Percentiles rank a stretch among this genome's conserved stretches.
These are phyloP conservation scores for Pseudocercospora crystallina DNA, from an alignment of 2,329 filamentous ascomycete genomes.

Conservation along the genomic window DNA sequence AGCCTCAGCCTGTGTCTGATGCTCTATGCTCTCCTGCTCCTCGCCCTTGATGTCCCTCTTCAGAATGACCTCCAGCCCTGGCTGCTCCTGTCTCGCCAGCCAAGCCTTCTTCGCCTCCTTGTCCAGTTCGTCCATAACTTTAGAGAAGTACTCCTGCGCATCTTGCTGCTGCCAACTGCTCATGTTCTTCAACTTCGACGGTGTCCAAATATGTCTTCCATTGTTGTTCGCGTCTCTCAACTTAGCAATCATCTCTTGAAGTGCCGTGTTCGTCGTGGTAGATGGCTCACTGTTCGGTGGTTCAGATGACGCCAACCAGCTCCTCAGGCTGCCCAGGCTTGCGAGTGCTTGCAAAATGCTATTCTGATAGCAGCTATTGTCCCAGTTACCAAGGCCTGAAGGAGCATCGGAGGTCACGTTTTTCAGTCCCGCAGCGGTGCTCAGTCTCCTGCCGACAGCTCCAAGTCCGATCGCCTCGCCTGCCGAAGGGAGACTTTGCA, in stretches of 20 bases:
- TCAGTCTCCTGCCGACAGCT: conserved; percentile 33
- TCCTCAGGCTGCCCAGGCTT: conserved; percentile 54
- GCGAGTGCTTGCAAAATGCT: conserved; percentile 72
- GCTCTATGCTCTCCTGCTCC: conserved; percentile 9
- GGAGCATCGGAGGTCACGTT: conserved; percentile 37
- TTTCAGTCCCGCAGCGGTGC: conserved; percentile 19
- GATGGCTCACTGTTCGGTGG: conserved; percentile 13
- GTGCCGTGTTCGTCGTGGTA: conserved; percentile 39
- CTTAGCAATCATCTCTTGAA: conserved; percentile 67
- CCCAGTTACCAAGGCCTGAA: conserved; percentile 78
- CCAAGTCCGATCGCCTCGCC: conserved; percentile 32
- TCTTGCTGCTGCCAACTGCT: conserved; percentile 96
- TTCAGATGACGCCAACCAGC: conserved; percentile 18
- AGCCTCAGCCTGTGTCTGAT: background rate
- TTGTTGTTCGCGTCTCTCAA: conserved; percentile 70
- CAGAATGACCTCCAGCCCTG: conserved; percentile 29
- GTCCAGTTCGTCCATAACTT: conserved; percentile 66
- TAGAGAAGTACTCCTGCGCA: conserved; percentile 95
- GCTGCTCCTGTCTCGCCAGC: conserved; percentile 16
- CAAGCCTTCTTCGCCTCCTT: conserved; percentile 44
- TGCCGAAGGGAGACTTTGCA: conserved; percentile 35
- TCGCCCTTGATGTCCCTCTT: conserved; percentile 14
- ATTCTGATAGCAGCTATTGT: conserved; percentile 98
- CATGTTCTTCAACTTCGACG: conserved; percentile 80
- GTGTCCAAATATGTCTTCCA: conserved; percentile 78